A percentile compares a stretch with the other conserved stretches of the same genome.
Evolutionary conservation across 164 flowering plant genomes (phyloP).

Genomic region (Protea cynaroides): DNA sequence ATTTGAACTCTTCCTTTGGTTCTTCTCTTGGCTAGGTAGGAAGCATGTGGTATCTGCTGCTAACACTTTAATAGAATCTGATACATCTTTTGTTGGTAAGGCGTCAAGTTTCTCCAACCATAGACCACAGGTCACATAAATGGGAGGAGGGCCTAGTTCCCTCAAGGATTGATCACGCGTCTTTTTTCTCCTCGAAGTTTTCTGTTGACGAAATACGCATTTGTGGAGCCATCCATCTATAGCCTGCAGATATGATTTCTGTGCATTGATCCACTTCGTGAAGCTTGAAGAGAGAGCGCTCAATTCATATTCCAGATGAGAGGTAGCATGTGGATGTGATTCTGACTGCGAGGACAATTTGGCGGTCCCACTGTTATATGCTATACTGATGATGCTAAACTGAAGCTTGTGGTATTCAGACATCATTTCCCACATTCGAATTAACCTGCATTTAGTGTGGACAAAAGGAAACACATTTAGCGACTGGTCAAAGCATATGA

Average conservation of each 20-base stretch:
- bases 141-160: conserved; percentile 78
- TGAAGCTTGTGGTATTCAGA: conserved; percentile 73
- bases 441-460: conserved; percentile 42
- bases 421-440: conserved; percentile 93
- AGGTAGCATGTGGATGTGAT: conserved; percentile 47
- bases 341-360: conserved; percentile 51
- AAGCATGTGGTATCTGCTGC: conserved; percentile 43
- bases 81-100: conserved; percentile 42
- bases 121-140: conserved; percentile 56
- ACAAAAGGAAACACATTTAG: neutral
- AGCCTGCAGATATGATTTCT: conserved; percentile 53
- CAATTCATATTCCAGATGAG: conserved; percentile 53
- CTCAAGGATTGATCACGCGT: conserved; percentile 27
- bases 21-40: conserved; percentile 71
- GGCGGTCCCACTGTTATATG: conserved; percentile 32
- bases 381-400: conserved; percentile 43
- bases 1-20: conserved; percentile 33
- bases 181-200: conserved; percentile 38
- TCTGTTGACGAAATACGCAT: conserved; percentile 46
- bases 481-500: neutral
- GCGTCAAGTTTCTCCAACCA: conserved; percentile 56
- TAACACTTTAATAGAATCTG: conserved; percentile 50
- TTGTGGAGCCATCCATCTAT: conserved; percentile 73
- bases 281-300: conserved; percentile 50
- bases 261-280: conserved; percentile 65